A percentile compares a stretch with the other conserved stretches of the same genome.
Conservation (phyloP, 2,329 filamentous ascomycete species). For the Pseudogymnoascus sp. region DNA sequence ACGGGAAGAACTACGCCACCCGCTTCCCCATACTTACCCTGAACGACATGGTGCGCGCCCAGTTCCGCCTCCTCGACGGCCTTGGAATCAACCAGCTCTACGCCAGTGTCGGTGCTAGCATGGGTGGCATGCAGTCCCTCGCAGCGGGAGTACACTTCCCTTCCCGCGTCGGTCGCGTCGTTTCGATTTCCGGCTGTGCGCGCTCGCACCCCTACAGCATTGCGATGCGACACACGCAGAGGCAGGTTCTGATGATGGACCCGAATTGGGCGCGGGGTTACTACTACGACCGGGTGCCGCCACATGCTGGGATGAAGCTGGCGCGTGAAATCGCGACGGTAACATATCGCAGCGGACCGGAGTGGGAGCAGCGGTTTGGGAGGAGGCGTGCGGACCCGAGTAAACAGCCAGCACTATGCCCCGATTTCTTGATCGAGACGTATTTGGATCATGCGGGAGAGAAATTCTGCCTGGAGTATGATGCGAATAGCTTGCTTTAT, state of each 20-base stretch:
- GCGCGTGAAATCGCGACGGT: conserved; percentile 96
- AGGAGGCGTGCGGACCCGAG: conserved; percentile 76
- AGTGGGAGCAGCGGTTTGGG: conserved; percentile 95
- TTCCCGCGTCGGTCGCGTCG: conserved; percentile 70
- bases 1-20: conserved; percentile 84
- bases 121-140: conserved; percentile 97
- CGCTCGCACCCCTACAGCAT: conserved; percentile 96
- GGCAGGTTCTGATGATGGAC: conserved; percentile 98
- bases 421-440: conserved; percentile 95
- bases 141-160: conserved; percentile 81
- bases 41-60: conserved; percentile 94
- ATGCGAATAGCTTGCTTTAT: conserved; percentile 90
- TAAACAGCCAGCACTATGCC: conserved; percentile 87
- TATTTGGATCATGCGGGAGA: conserved; percentile 97
- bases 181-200: conserved; percentile 88
- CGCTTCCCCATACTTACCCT: conserved; percentile 93
- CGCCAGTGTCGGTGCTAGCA: conserved; percentile 89
- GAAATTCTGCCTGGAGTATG: conserved; percentile 96
- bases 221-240: conserved; percentile 95
- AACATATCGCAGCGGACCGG: conserved; percentile 90
- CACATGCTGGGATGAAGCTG: conserved; percentile 95
- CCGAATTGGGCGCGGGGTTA: conserved; percentile 93
- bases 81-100: conserved; percentile 73
- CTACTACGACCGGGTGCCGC: conserved; percentile 83
- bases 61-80: conserved; percentile 79